These are phyloP conservation scores for Ostreobium quekettii DNA, from an alignment of 139 green algal species.

Conservation along the genomic window DNA sequence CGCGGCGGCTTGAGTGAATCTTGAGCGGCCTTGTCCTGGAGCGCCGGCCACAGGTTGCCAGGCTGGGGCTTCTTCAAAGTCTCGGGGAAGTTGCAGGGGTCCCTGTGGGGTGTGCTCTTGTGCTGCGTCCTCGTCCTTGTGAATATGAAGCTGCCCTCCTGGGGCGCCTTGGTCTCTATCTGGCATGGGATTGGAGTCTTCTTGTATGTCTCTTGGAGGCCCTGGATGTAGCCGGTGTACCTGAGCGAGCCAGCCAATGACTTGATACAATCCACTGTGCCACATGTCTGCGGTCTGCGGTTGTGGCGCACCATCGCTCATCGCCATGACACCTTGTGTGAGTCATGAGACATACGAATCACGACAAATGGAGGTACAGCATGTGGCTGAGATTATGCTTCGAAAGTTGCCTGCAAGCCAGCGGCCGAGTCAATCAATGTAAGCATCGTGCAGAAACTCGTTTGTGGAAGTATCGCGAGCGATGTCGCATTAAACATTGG, in stretches of 20 bases:
- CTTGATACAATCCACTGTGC: background rate
- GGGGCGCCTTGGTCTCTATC: constrained; percentile 46
- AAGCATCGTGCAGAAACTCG: too few relatives aligned
- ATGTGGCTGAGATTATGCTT: too few relatives aligned
- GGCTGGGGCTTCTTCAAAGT: constrained; percentile 37
- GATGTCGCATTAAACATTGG: too few relatives aligned
- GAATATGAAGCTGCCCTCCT: constrained; percentile 50
- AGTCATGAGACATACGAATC: background rate
- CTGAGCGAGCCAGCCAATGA: constrained; percentile 25
- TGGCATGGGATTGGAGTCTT: constrained; percentile 62
- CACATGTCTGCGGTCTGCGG: background rate
- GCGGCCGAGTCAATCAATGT: too few relatives aligned
- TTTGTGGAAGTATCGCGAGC: too few relatives aligned
- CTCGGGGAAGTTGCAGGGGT: constrained; percentile 53
- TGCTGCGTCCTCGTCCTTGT: constrained; percentile 32
- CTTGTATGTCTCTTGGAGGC: constrained; percentile 52
- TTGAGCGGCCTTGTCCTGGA: constrained; percentile 42
- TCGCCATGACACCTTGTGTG: background rate
- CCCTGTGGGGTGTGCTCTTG: constrained; percentile 23
- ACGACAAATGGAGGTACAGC: background rate
- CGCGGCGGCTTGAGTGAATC: constrained; percentile 47
- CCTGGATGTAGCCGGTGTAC: constrained; percentile 61
- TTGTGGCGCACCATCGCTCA: background rate
- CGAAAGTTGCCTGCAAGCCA: too few relatives aligned
- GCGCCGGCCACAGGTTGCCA: constrained; percentile 51